Evolutionary conservation across 495 filamentous ascomycete genomes (phyloP), one percentile per base, ranked within the genome.

Genomic region (Lasiosphaeris hirsuta): DNA sequence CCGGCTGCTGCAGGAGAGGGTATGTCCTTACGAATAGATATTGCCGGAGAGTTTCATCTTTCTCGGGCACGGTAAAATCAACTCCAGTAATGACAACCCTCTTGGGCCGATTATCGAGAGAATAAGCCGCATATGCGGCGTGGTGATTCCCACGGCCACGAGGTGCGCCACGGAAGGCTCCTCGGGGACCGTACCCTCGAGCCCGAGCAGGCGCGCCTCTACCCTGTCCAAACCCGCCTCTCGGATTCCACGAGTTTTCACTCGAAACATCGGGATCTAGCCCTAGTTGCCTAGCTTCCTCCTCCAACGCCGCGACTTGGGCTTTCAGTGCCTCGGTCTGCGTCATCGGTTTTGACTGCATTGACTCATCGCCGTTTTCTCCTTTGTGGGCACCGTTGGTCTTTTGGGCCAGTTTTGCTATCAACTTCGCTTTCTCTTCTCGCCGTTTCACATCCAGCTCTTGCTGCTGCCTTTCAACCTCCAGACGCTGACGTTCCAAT

Each of bases 91-190:
- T 76, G 4, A 82, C 79, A 10, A 98, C 80, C 52, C 80, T 85
- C 72, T 86, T 90, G 1, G 94, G 88, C 23, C 94, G 80, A 64
- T 96, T 96, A 65, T 98, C 94, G 23, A 98, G 76, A 36, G 88
- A 90, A 62, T 90, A 86, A 9, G 88, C 84, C 7, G 86, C 87
- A 52, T 82, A 77, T 0, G 75, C 74, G 10, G 77, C 78, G 13
- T 79, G 76, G 13, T 70, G 69, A 14, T 81, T 82, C 7, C 83
- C 86, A 45, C 85, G 78, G 1, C 84, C 85, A 45, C 81, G 78
- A 61, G 77, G 84, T 17, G 67, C 76, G n/a, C 82, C 82, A 18
- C 81, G 67, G 42, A 60, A 69, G 30, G 59, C 69, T 58, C 69
- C 58, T 65, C 79, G 67, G 47, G 75, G 53, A 68, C 78, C 63